Evolutionary conservation across 1,284 basidiomycete species (phyloP).

Genomic region (Sanguinoderma infundibulare): DNA sequence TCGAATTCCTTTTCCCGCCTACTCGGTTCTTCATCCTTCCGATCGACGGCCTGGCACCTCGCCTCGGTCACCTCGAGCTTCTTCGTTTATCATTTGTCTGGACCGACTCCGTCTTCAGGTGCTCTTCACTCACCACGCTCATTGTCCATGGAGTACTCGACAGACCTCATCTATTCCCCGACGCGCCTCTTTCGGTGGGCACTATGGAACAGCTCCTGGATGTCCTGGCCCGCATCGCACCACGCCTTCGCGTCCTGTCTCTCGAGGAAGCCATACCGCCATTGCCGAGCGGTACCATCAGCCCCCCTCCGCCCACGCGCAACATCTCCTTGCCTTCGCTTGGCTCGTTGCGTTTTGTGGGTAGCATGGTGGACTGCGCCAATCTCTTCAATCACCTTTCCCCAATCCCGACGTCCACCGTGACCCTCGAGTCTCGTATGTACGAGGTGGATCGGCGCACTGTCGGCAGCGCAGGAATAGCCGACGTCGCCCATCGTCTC

Average conservation of each 20-base stretch:
- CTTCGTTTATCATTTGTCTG: background rate
- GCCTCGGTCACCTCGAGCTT: background rate
- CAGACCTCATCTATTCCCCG: background rate
- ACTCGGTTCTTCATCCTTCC: background rate
- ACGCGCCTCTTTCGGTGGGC: background rate
- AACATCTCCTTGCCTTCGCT: background rate
- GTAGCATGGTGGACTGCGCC: background rate
- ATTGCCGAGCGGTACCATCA: background rate
- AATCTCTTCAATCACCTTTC: background rate
- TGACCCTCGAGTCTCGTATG: background rate
- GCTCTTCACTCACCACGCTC: background rate
- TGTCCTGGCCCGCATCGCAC: background rate
- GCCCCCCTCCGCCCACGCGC: background rate
- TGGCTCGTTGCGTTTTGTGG: background rate
- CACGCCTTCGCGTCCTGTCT: background rate
- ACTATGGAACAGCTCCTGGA: background rate
- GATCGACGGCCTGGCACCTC: background rate
- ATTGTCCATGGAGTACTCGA: background rate
- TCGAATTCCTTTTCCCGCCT: background rate
- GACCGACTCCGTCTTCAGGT: background rate
- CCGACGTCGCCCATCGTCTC: background rate
- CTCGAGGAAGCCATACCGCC: background rate
- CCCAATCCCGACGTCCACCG: background rate
- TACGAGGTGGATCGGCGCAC: background rate
- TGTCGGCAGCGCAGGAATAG: background rate